Conservation (phyloP, 2,329 filamentous ascomycete genomes). For the Aspergillus terreus region DNA sequence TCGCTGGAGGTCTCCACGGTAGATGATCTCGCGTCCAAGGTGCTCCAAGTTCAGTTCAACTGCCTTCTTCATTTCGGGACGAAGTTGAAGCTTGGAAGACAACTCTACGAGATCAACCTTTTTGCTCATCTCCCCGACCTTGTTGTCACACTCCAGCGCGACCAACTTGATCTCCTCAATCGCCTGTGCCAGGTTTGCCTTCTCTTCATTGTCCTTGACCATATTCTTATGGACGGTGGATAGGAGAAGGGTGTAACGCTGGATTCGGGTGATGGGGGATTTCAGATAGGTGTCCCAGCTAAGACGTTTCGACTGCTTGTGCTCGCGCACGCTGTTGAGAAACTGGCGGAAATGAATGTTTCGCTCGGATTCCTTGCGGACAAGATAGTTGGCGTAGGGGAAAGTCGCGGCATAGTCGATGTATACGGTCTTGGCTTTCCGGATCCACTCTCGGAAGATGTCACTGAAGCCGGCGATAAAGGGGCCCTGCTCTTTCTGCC, state of each 20-base stretch:
- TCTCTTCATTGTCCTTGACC: slow-evolving; percentile 81
- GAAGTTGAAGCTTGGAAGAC: slow-evolving; percentile 74
- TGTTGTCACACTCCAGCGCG: slow-evolving; percentile 83
- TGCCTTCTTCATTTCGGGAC: slow-evolving; percentile 77
- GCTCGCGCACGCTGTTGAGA: slow-evolving; percentile 71
- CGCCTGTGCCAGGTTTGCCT: slow-evolving; percentile 74
- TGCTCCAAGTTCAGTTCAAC: slow-evolving; percentile 89
- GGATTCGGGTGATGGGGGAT: slow-evolving; percentile 84
- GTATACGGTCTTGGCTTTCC: slow-evolving; percentile 84
- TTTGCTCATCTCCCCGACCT: slow-evolving; percentile 87
- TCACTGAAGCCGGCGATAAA: slow-evolving; percentile 94
- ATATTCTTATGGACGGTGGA: slow-evolving; percentile 81
- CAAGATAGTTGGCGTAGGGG: slow-evolving; percentile 75
- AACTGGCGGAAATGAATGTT: slow-evolving; percentile 87
- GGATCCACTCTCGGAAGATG: slow-evolving; percentile 96
- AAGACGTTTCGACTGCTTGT: slow-evolving; percentile 76
- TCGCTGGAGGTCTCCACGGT: slow-evolving; percentile 82
- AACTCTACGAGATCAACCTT: slow-evolving; percentile 87
- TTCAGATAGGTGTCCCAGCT: slow-evolving; percentile 96
- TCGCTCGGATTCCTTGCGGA: slow-evolving; percentile 77
- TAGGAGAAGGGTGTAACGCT: slow-evolving; percentile 82
- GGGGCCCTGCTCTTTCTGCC: slow-evolving; percentile 93
- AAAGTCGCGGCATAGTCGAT: slow-evolving; percentile 89
- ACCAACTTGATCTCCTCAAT: slow-evolving; percentile 90
- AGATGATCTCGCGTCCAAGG: slow-evolving; percentile 84